Percentiles rank a stretch among this genome's conserved stretches.
These are phyloP conservation scores for Trametes cubensis DNA, from an alignment of 768 basidiomycete genomes.

Conservation along the genomic window DNA sequence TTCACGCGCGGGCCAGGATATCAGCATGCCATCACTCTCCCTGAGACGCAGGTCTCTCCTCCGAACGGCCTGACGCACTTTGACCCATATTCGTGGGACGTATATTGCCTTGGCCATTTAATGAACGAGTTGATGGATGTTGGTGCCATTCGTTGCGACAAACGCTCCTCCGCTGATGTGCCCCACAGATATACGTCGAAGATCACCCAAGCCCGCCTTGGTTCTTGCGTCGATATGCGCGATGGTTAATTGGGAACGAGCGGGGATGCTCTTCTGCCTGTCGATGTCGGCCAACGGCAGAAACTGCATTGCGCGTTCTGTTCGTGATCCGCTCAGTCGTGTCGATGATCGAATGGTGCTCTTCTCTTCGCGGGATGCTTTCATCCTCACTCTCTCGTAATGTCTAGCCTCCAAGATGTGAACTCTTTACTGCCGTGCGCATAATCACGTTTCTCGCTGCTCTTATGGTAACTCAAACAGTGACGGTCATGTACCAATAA, in stretches of 20 bases:
- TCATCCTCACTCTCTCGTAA: no score
- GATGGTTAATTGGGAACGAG: background rate
- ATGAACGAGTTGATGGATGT: background rate
- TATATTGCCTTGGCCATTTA: background rate
- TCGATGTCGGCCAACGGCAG: background rate
- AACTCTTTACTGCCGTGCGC: no score
- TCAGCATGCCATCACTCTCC: background rate
- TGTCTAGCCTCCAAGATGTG: no score
- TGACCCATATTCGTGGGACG: constrained; percentile 8
- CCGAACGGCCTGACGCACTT: background rate
- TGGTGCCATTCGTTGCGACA: background rate
- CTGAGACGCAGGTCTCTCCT: background rate
- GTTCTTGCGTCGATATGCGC: background rate
- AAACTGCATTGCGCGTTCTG: background rate
- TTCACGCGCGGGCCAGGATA: background rate
- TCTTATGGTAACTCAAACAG: no score
- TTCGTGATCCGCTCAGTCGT: background rate
- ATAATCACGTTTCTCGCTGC: no score
- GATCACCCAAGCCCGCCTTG: background rate
- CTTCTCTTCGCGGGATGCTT: no score
- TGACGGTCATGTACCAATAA: no score
- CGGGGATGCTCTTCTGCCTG: background rate
- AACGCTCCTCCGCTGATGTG: background rate
- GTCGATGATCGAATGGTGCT: background rate
- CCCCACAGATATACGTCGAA: background rate